These are phyloP conservation scores for Astraeus odoratus DNA, from an alignment of 768 basidiomycete genomes.

Conservation along the genomic window DNA sequence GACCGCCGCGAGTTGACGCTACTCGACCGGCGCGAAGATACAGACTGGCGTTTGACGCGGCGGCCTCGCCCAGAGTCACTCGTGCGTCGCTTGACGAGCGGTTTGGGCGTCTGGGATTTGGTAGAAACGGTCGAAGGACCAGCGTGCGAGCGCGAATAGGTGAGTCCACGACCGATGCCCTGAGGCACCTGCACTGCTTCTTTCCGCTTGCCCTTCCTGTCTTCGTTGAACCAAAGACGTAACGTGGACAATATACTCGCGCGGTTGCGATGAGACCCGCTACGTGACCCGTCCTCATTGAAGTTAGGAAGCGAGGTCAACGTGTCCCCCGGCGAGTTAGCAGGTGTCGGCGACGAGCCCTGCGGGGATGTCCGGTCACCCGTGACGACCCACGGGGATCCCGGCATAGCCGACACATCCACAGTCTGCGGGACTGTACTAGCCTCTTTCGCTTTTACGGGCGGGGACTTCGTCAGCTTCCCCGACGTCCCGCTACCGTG, in stretches of 20 bases:
- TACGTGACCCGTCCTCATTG: constrained; percentile 27
- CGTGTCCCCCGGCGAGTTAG: constrained; percentile 47
- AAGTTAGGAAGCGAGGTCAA: constrained; percentile 42
- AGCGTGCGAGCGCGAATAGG: constrained; percentile 21
- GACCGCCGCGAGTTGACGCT: constrained; percentile 84
- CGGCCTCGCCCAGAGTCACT: constrained; percentile 42
- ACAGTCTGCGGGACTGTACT: constrained; percentile 41
- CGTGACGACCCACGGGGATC: constrained; percentile 73
- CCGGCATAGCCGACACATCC: constrained; percentile 30
- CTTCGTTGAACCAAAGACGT: constrained; percentile 89
- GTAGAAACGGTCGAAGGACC: constrained; percentile 20
- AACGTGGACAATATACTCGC: constrained; percentile 82
- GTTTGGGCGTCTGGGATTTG: constrained; percentile 24
- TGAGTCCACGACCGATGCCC: constrained; percentile 14
- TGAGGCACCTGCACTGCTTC: constrained; percentile 26
- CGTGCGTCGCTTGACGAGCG: constrained; percentile 43
- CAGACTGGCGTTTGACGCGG: constrained; percentile 59
- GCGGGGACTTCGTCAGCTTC: constrained; percentile 66
- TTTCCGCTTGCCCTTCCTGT: constrained; percentile 81
- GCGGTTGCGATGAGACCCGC: constrained; percentile 46
- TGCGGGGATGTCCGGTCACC: constrained; percentile 35
- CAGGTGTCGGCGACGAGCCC: constrained; percentile 36
- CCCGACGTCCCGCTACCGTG: constrained; percentile 53
- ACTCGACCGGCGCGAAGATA: constrained; percentile 82
- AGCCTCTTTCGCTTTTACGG: constrained; percentile 45